Conservation (phyloP, 371 early-diverging fungal species). For the Caulochytrium protostelioides region DNA sequence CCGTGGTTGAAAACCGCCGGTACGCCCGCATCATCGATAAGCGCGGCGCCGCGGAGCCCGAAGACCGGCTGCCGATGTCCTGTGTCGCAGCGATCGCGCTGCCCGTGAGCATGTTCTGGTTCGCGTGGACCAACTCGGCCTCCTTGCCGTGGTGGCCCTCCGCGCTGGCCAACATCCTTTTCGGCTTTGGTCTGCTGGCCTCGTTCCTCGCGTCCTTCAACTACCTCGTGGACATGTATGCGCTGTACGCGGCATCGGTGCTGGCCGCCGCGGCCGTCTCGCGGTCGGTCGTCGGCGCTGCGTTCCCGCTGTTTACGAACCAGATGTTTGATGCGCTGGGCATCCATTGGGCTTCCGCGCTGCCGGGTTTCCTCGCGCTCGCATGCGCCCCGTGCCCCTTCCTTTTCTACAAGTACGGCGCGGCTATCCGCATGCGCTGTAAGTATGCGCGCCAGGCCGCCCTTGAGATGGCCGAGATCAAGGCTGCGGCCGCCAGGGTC, state of each 20-base stretch:
- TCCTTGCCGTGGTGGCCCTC: constrained; percentile 20
- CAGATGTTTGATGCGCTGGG: constrained; percentile 19
- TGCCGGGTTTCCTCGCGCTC: constrained; percentile 18
- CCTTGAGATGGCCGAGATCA: too few relatives aligned
- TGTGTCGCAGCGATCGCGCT: constrained; percentile 16
- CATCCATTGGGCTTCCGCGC: constrained; percentile 19
- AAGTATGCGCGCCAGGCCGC: too few relatives aligned
- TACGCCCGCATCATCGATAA: too few relatives aligned
- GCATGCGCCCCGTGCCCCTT: constrained; percentile 24
- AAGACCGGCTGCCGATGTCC: too few relatives aligned
- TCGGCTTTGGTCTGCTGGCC: constrained; percentile 22
- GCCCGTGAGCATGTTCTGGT: constrained; percentile 21
- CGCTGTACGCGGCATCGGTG: constrained; percentile 18
- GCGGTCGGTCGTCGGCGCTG: constrained; percentile 20
- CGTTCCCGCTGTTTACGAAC: constrained; percentile 20
- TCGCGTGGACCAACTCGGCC: constrained; percentile 21
- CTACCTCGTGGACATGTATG: constrained; percentile 22
- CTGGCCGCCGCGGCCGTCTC: constrained; percentile 21
- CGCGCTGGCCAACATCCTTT: constrained; percentile 14
- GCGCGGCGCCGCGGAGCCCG: too few relatives aligned
- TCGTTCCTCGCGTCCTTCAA: constrained; percentile 19
- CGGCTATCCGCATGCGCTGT: constrained; percentile 14
- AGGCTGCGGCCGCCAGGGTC: too few relatives aligned
- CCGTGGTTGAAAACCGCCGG: too few relatives aligned
- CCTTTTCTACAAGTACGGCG: constrained; percentile 19